These are phyloP conservation scores for Didymella sp. DNA, from an alignment of 2,329 filamentous ascomycete genomes.

Conservation along the genomic window DNA sequence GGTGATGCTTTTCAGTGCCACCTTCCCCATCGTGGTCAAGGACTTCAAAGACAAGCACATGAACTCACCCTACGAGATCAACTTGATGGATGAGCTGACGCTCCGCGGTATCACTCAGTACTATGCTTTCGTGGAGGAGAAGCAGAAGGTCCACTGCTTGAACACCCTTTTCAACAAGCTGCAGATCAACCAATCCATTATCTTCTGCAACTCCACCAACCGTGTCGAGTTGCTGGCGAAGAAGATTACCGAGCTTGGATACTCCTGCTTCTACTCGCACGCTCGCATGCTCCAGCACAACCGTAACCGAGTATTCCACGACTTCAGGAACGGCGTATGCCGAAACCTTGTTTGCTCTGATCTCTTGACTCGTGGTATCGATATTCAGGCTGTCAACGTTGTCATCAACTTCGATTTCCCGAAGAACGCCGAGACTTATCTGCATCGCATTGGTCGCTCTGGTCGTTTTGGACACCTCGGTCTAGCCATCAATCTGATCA, in stretches of 20 bases:
- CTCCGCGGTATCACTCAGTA: slow-evolving; percentile 98
- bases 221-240: slow-evolving; percentile 96
- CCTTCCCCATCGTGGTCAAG: slow-evolving; percentile 96
- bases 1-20: slow-evolving; percentile 99
- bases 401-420: slow-evolving; percentile 99
- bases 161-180: slow-evolving; percentile 99
- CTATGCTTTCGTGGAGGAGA: slow-evolving; percentile 98
- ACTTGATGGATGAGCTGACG: slow-evolving; percentile 98
- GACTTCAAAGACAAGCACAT: slow-evolving; percentile 99
- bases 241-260: slow-evolving; percentile 98
- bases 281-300: slow-evolving; percentile 97
- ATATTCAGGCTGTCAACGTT: slow-evolving; percentile 98
- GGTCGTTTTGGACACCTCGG: slow-evolving; percentile 96
- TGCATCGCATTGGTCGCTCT: slow-evolving; percentile 97
- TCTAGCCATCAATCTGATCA: slow-evolving; percentile 98
- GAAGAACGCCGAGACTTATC: slow-evolving; percentile 98
- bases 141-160: slow-evolving; percentile 98
- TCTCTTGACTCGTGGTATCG: slow-evolving; percentile 95
- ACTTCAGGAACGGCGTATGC: slow-evolving; percentile 97
- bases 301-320: slow-evolving; percentile 98
- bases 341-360: slow-evolving; percentile 98
- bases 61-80: slow-evolving; percentile 95
- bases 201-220: slow-evolving; percentile 99
- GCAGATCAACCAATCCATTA: slow-evolving; percentile 99
- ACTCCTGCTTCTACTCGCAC: slow-evolving; percentile 99